Conservation (phyloP, 441 rosid species). For the Geranium incanum region DNA sequence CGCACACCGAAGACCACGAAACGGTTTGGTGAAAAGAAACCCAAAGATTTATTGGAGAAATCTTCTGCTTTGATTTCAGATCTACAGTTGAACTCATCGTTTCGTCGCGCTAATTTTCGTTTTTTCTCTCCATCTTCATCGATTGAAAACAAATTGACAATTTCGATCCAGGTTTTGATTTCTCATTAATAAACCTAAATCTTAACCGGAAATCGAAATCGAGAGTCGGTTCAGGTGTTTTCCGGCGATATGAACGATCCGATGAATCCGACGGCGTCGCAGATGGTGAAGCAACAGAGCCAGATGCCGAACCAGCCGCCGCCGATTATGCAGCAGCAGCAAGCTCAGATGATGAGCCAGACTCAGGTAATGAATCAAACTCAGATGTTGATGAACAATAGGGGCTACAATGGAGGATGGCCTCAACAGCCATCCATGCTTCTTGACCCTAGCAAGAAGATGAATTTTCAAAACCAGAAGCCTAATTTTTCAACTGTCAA, state of each 20-base stretch:
- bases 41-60: background rate
- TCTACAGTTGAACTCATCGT: background rate
- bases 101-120: background rate
- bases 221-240: background rate
- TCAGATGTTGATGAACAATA: constrained; percentile 38
- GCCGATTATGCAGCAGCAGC: constrained; percentile 21
- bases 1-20: background rate
- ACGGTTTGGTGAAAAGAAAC: background rate
- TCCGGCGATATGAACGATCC: background rate
- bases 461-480: constrained; percentile 36
- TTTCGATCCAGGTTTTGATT: background rate
- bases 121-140: background rate
- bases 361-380: constrained; percentile 41
- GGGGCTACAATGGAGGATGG: constrained; percentile 46
- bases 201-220: background rate
- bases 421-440: constrained; percentile 27
- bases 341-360: constrained; percentile 39
- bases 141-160: background rate
- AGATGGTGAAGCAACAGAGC: constrained; percentile 27
- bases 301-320: constrained; percentile 31
- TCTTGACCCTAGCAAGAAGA: constrained; percentile 31
- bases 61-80: background rate
- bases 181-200: background rate
- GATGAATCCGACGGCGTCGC: constrained; percentile 9
- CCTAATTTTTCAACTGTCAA: constrained; percentile 28